These are phyloP conservation scores for Eremothecium sinecaudum DNA, from an alignment of 1,139 yeast species.

Conservation along the genomic window DNA sequence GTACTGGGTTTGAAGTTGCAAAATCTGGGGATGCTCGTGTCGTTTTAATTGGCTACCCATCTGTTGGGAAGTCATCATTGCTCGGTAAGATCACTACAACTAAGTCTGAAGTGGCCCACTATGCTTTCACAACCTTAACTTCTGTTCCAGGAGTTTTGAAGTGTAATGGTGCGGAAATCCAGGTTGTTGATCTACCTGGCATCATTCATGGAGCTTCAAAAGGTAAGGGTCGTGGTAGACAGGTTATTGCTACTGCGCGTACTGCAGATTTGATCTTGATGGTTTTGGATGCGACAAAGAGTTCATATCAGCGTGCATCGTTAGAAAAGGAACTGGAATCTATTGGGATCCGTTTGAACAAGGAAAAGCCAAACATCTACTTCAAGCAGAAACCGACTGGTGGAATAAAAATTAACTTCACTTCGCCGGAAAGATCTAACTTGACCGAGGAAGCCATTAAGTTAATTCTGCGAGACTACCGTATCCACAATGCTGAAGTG, in stretches of 20 bases:
- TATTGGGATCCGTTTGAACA: constrained; percentile 86
- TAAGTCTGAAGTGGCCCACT: constrained; percentile 87
- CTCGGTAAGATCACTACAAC: constrained; percentile 83
- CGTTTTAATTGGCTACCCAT: constrained; percentile 91
- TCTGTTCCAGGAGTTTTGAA: constrained; percentile 94
- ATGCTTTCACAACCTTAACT: constrained; percentile 91
- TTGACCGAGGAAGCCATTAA: constrained; percentile 73
- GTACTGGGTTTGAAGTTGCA: constrained; percentile 91
- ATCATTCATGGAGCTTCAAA: constrained; percentile 94
- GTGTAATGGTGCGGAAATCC: constrained; percentile 94
- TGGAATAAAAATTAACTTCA: constrained; percentile 76
- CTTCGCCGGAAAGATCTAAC: constrained; percentile 64
- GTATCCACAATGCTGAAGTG: constrained; percentile 89
- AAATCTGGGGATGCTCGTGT: constrained; percentile 96
- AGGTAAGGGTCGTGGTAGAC: constrained; percentile 96
- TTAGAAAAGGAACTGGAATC: constrained; percentile 85
- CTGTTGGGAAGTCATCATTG: constrained; percentile 92
- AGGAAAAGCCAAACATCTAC: constrained; percentile 69
- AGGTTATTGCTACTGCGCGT: constrained; percentile 91
- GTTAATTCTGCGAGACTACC: constrained; percentile 73
- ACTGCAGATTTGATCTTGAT: constrained; percentile 88
- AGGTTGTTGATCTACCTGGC: constrained; percentile 93
- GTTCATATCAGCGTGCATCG: constrained; percentile 76
- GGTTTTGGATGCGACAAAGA: constrained; percentile 94
- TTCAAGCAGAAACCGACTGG: constrained; percentile 79